Percentiles rank a stretch among this genome's conserved stretches.
Conservation (phyloP, 768 basidiomycete species). For the Nidularia pulvinata region DNA sequence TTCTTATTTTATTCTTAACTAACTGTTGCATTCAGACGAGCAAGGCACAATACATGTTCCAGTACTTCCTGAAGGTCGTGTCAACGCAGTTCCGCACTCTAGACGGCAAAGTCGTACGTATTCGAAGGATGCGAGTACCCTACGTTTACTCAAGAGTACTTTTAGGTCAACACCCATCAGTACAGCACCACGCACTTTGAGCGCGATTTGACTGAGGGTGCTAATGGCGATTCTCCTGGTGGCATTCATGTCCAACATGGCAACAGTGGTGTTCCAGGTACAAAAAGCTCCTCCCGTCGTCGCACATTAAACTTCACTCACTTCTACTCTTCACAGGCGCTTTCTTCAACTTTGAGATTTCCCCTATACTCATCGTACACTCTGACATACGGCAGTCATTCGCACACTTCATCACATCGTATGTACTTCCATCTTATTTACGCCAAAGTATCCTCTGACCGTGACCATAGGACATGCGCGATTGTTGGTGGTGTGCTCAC, state of each 20-base stretch:
- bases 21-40: constrained; percentile 46
- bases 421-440: constrained; percentile 25
- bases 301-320: too few relatives aligned
- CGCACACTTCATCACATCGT: constrained; percentile 98
- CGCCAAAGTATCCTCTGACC: constrained; percentile 1
- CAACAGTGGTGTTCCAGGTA: constrained; percentile 67
- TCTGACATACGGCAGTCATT: constrained; percentile 91
- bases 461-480: constrained; percentile 77
- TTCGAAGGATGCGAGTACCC: constrained; percentile 1
- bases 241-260: constrained; percentile 80
- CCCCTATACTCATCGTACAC: constrained; percentile 93
- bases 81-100: constrained; percentile 93
- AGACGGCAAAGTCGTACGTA: constrained; percentile 63
- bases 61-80: constrained; percentile 99
- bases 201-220: constrained; percentile 76
- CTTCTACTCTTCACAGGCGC: constrained; percentile 43
- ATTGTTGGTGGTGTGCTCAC: constrained; percentile 98
- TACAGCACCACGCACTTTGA: constrained; percentile 98
- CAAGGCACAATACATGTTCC: constrained; percentile 92
- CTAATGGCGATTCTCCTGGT: constrained; percentile 51
- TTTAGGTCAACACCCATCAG: constrained; percentile 85
- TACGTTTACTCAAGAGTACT: background rate
- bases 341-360: constrained; percentile 96
- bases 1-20: background rate
- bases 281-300: background rate